Conservation (phyloP, 345 rosid genomes). For the Syzygium jambos region DNA sequence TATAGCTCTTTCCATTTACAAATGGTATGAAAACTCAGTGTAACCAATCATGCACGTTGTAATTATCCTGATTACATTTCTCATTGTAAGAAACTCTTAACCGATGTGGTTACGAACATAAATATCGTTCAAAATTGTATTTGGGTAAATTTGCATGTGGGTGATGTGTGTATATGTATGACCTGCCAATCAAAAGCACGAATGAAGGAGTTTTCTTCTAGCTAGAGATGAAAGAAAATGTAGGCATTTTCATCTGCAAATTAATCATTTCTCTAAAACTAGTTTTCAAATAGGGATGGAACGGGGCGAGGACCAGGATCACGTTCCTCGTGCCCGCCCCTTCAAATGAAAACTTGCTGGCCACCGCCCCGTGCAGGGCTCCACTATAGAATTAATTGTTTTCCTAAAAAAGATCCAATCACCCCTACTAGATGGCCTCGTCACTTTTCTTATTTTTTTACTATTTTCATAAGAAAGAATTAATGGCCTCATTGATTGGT, state of each 20-base stretch:
- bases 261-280: not conserved
- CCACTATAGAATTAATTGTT: not conserved
- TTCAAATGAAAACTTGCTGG: not conserved
- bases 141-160: not conserved
- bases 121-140: not conserved
- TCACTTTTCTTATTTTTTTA: not conserved
- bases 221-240: not conserved
- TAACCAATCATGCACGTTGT: not conserved
- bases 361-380: not conserved
- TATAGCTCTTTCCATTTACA: not conserved
- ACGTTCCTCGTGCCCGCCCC: not conserved
- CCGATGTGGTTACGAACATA: not conserved
- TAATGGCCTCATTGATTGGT: not conserved
- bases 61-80: too few relatives aligned
- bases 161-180: not conserved
- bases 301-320: not conserved
- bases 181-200: not conserved
- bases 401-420: not conserved
- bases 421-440: not conserved
- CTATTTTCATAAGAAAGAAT: not conserved
- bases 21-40: not conserved
- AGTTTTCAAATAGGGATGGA: not conserved
- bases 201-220: not conserved
- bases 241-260: not conserved
- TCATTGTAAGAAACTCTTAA: not conserved